A percentile compares a stretch with the other conserved stretches of the same genome.
phyloP scores from a whole-genome alignment of 768 basidiomycete species.

The Agrocybe praecox region DNA sequence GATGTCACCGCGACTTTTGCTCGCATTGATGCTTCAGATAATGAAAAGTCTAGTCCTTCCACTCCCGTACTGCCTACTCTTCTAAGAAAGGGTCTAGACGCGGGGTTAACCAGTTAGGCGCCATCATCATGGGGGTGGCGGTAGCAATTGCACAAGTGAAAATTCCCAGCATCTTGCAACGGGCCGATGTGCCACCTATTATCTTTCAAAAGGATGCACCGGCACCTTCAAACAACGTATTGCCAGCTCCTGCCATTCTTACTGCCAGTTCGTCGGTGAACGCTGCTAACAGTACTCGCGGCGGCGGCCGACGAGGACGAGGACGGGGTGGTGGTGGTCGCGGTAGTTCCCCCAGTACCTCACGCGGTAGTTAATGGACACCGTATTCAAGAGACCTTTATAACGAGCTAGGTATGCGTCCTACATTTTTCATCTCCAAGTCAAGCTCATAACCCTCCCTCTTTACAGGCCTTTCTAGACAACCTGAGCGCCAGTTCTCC shows the following conservation, averaged over 20 bases:
- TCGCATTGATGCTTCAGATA: slow-evolving; percentile 16
- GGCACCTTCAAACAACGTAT: background rate
- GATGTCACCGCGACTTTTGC: slow-evolving; percentile 6
- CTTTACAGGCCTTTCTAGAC: too few relatives aligned
- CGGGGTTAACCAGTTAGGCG: slow-evolving; percentile 18
- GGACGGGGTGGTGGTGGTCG: slow-evolving; percentile 13
- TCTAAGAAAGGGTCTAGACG: slow-evolving; percentile 20
- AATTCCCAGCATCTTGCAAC: slow-evolving; percentile 35
- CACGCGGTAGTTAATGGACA: slow-evolving; percentile 8
- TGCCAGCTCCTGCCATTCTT: slow-evolving; percentile 2
- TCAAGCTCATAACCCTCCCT: too few relatives aligned
- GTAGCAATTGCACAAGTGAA: slow-evolving; percentile 17
- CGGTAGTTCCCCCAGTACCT: slow-evolving; percentile 3
- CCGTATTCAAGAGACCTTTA: background rate
- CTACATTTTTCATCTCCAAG: background rate
- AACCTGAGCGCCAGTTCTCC: too few relatives aligned
- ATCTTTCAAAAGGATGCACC: slow-evolving; percentile 6
- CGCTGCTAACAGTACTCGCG: slow-evolving; percentile 7
- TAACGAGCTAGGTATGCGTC: background rate
- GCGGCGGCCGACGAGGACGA: slow-evolving; percentile 14
- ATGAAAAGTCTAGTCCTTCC: slow-evolving; percentile 13
- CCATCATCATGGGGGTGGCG: slow-evolving; percentile 2
- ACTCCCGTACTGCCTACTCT: slow-evolving; percentile 15
- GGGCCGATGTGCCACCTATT: slow-evolving; percentile 20
- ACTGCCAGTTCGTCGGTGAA: slow-evolving; percentile 7